Evolutionary conservation across 2,329 filamentous ascomycete genomes (phyloP).

Genomic region (Annulohypoxylon truncatum): DNA sequence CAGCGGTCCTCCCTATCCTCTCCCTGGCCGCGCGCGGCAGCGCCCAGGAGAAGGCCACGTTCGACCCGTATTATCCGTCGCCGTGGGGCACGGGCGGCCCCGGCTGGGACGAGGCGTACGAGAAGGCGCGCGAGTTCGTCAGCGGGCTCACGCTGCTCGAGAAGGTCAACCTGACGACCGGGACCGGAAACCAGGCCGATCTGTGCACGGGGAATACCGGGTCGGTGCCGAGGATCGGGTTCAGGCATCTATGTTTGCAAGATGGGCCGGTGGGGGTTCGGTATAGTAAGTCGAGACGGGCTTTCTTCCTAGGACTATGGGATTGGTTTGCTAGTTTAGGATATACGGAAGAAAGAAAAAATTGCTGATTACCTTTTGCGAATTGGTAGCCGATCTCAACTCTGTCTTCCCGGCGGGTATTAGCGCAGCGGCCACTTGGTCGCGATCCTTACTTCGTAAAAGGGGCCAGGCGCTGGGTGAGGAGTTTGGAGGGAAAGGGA

Average conservation of each 20-base stretch:
- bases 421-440: constrained; percentile 79
- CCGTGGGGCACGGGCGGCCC: constrained; percentile 44
- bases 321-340: background rate
- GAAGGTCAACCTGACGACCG: constrained; percentile 82
- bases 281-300: constrained; percentile 52
- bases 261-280: constrained; percentile 78
- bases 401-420: constrained; percentile 78
- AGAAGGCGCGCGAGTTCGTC: constrained; percentile 73
- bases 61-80: constrained; percentile 43
- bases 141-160: constrained; percentile 75
- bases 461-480: constrained; percentile 77
- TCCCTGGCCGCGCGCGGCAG: constrained; percentile 8
- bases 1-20: constrained; percentile 5
- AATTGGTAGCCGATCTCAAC: constrained; percentile 64
- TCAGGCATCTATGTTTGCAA: constrained; percentile 73
- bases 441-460: constrained; percentile 71
- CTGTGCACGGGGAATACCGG: constrained; percentile 54
- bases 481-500: constrained; percentile 78
- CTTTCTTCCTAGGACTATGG: too few relatives aligned
- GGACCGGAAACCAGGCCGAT: constrained; percentile 66
- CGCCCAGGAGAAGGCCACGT: constrained; percentile 26
- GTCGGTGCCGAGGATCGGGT: constrained; percentile 66
- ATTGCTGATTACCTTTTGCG: constrained; percentile 5
- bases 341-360: background rate
- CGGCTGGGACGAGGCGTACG: constrained; percentile 71